Base-by-base conservation (phyloP, 2,329 filamentous ascomycete genomes). In the Xylariaceae sp. region DNA sequence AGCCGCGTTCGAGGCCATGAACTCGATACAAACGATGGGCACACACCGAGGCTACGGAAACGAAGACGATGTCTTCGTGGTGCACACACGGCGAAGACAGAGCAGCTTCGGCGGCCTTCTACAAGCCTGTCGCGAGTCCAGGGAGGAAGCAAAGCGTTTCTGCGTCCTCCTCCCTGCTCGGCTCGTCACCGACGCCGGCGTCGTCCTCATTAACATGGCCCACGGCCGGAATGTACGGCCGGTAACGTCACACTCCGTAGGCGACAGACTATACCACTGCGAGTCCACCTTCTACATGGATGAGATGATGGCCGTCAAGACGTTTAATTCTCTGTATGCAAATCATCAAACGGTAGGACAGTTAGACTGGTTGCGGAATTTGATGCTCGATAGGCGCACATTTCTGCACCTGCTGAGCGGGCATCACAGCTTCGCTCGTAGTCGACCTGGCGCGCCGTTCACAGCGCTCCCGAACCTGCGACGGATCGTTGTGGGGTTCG, bases 211-310 rank as follows among this genome's bases (percentile, higher is more conserved):
- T 15, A 47, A 54, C 26, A 44, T 55, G 8, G 47, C 47, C 47
- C 36, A 51, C 3, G 53, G 53, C 12, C 5, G 9, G n/a, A 42
- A 22, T 9, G 10, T 21, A 8, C 21, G 36, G 47, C 52, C 47
- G n/a, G 8, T 51, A 12, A 18, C 15, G 36, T 47, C 47, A 1
- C 7, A 13, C 10, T 21, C 9, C 16, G 8, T 42, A 1, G 47
- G 53, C 19, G 26, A 42, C 3, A 15, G 43, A 15, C 37, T n/a
- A 1, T 55, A 41, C 34, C 42, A 51, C 26, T 9, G 15, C 5
- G 53, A 55, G 6, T 41, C 53, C 13, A 47, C 47, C 9, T 55
- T 51, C 47, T 47, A 47, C 30, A 36, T 55, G 37, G 37, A 44
- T 34, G 47, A 51, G 26, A 3, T 5, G 9, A 40, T 37, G n/a